A percentile compares a stretch with the other conserved stretches of the same genome.
phyloP scores from a whole-genome alignment of 345 rosid genomes.

The Theobroma cacao region DNA sequence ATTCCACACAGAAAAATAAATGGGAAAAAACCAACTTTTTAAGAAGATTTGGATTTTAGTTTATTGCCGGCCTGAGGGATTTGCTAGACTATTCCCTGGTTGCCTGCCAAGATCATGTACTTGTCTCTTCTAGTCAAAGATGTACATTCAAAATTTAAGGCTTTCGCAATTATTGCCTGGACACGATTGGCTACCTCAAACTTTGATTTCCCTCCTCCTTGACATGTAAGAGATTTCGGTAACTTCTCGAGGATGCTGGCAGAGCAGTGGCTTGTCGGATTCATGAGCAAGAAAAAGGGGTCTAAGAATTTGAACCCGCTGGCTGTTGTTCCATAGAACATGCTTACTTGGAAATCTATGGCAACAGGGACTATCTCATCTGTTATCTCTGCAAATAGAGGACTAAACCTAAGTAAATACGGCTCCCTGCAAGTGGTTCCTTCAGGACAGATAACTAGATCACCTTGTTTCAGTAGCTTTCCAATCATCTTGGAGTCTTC shows the following conservation, averaged over 20 bases:
- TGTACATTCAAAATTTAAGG: slow-evolving; percentile 52
- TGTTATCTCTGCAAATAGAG: slow-evolving; percentile 52
- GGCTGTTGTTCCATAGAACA: slow-evolving; percentile 61
- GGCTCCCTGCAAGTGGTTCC: slow-evolving; percentile 72
- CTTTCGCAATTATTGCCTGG: slow-evolving; percentile 40
- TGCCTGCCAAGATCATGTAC: slow-evolving; percentile 55
- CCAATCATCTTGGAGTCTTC: slow-evolving; percentile 34
- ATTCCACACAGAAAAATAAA: background rate
- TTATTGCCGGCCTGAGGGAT: background rate
- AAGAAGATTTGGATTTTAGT: background rate
- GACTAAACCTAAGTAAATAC: slow-evolving; percentile 52
- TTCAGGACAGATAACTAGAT: slow-evolving; percentile 56
- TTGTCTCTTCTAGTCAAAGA: slow-evolving; percentile 54
- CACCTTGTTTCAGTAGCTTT: slow-evolving; percentile 30
- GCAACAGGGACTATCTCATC: slow-evolving; percentile 48
- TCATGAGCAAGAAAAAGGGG: slow-evolving; percentile 38
- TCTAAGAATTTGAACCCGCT: slow-evolving; percentile 54
- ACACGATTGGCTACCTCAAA: slow-evolving; percentile 53
- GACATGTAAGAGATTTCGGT: slow-evolving; percentile 27
- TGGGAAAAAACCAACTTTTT: background rate
- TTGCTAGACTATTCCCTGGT: slow-evolving; percentile 29
- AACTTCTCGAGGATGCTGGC: slow-evolving; percentile 33
- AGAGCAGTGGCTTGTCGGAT: slow-evolving; percentile 34
- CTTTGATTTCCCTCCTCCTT: slow-evolving; percentile 22
- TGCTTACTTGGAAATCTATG: slow-evolving; percentile 37